These are phyloP conservation scores for Aureobasidium sp. DNA, from an alignment of 2,329 filamentous ascomycete genomes.

Conservation along the genomic window DNA sequence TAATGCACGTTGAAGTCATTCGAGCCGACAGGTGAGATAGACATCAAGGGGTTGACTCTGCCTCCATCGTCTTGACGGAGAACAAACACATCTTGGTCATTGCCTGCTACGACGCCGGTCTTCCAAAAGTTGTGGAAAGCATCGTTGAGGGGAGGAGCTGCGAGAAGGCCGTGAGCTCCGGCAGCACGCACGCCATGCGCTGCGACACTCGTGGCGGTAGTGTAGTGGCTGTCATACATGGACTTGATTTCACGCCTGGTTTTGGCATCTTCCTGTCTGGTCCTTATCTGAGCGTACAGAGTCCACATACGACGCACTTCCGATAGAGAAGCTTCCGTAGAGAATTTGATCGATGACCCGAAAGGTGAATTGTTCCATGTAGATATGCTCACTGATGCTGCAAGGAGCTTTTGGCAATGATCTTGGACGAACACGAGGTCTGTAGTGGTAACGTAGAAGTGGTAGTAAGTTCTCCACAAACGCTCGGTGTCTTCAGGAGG, in stretches of 20 bases:
- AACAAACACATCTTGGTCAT: background rate
- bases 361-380: conserved; percentile 27
- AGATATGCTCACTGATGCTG: conserved; percentile 30
- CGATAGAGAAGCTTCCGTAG: conserved; percentile 38
- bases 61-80: conserved; percentile 14
- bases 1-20: conserved; percentile 41
- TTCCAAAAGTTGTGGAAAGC: conserved; percentile 24
- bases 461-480: conserved; percentile 48
- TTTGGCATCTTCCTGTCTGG: background rate
- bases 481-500: conserved; percentile 10
- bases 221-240: background rate
- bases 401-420: conserved; percentile 39
- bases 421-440: conserved; percentile 30
- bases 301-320: conserved; percentile 35
- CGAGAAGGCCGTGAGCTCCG: conserved; percentile 20
- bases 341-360: conserved; percentile 39
- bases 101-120: conserved; percentile 19
- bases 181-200: conserved; percentile 16
- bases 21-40: conserved; percentile 30
- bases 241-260: background rate
- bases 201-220: background rate
- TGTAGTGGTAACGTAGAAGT: conserved; percentile 37
- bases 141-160: conserved; percentile 12
- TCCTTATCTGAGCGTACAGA: conserved; percentile 22
- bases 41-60: conserved; percentile 26